Evolutionary conservation across 2,329 filamentous ascomycete genomes (phyloP).

Genomic region (Cordyceps farinosa): DNA sequence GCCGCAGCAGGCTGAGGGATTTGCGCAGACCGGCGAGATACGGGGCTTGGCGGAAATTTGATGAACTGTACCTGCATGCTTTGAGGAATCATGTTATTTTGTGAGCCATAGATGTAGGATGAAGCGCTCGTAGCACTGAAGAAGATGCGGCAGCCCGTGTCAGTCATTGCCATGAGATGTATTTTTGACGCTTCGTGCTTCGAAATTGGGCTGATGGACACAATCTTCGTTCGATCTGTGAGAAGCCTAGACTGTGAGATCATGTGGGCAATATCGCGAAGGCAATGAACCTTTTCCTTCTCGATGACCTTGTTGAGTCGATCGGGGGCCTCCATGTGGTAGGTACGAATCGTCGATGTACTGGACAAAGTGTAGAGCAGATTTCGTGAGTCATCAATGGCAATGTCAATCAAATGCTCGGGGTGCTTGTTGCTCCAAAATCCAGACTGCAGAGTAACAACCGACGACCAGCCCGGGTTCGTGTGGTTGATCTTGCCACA

Average conservation of each 20-base stretch:
- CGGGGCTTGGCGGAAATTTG: constrained; percentile 72
- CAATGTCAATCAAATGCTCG: constrained; percentile 73
- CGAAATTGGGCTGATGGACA: constrained; percentile 82
- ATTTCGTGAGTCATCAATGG: constrained; percentile 81
- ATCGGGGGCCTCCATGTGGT: constrained; percentile 70
- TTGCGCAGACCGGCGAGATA: constrained; percentile 29
- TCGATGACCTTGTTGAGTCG: constrained; percentile 62
- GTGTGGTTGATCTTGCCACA: constrained; percentile 89
- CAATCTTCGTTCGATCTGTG: constrained; percentile 65
- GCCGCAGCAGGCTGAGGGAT: constrained; percentile 20
- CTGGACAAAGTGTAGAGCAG: constrained; percentile 90
- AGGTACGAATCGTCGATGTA: constrained; percentile 83
- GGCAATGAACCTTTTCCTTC: constrained; percentile 58
- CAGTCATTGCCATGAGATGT: constrained; percentile 85
- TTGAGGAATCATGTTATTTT: constrained; percentile 66
- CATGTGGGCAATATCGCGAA: constrained; percentile 80
- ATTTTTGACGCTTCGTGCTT: constrained; percentile 75
- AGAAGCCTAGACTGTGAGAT: constrained; percentile 71
- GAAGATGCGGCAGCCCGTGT: constrained; percentile 86
- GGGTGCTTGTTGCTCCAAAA: constrained; percentile 49
- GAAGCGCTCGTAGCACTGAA: constrained; percentile 82
- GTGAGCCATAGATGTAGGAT: constrained; percentile 59
- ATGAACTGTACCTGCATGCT: constrained; percentile 99
- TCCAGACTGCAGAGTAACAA: constrained; percentile 50
- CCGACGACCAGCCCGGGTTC: constrained; percentile 65